Conservation (phyloP, 1,284 basidiomycete species). For the Jaminaea rosea region DNA sequence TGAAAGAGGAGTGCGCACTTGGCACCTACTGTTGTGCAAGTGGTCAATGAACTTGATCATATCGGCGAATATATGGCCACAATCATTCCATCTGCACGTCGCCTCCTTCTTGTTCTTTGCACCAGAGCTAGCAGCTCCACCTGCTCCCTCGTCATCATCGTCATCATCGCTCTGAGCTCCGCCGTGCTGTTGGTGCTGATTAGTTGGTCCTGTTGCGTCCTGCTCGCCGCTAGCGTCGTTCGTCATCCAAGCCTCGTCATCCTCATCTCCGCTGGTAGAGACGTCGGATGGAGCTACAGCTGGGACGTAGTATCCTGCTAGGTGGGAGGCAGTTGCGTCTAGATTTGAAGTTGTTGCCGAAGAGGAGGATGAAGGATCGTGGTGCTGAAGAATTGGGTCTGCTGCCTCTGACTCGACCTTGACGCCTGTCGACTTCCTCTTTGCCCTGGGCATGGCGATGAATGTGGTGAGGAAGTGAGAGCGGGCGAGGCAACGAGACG, state of each 20-base stretch:
- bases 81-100: conserved; percentile 66
- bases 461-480: no score
- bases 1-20: background rate
- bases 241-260: background rate
- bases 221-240: background rate
- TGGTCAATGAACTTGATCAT: conserved; percentile 66
- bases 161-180: conserved; percentile 13
- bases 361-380: no score
- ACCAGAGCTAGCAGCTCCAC: conserved; percentile 5
- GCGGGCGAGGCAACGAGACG: no score
- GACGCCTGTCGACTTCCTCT: no score
- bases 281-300: background rate
- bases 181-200: background rate
- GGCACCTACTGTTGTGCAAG: conserved; percentile 61
- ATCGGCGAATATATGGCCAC: conserved; percentile 61
- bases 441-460: no score
- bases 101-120: conserved; percentile 20
- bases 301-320: background rate
- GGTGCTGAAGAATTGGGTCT: no score
- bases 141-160: conserved; percentile 20
- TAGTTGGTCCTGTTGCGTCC: background rate
- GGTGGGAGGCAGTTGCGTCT: no score
- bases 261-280: background rate
- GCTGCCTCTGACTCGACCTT: no score
- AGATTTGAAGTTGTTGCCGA: no score